These are phyloP conservation scores for Cairneyella variabilis DNA, from an alignment of 495 filamentous ascomycete genomes.

Conservation along the genomic window DNA sequence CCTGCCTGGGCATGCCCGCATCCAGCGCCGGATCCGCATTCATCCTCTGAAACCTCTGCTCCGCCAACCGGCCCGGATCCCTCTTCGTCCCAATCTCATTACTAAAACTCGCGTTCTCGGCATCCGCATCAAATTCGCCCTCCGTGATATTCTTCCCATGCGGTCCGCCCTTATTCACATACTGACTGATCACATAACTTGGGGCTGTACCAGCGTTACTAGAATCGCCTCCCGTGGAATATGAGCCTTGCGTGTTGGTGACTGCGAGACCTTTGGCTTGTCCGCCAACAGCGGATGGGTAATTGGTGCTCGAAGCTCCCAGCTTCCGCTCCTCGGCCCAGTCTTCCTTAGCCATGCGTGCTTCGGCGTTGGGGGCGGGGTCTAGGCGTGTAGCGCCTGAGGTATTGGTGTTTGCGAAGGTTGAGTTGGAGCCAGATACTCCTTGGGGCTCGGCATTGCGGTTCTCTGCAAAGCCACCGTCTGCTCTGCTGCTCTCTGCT, in stretches of 20 bases:
- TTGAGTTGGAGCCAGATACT: conserved; percentile 45
- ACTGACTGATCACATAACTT: conserved; percentile 40
- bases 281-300: conserved; percentile 47
- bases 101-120: conserved; percentile 56
- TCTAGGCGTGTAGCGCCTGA: conserved; percentile 47
- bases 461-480: conserved; percentile 51
- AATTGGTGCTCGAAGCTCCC: conserved; percentile 29
- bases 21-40: conserved; percentile 27
- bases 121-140: conserved; percentile 46
- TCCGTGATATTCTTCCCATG: conserved; percentile 54
- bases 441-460: conserved; percentile 44
- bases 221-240: conserved; percentile 14
- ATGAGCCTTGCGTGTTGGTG: conserved; percentile 27
- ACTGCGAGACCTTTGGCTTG: conserved; percentile 42
- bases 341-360: conserved; percentile 42
- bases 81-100: conserved; percentile 55
- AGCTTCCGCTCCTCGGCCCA: conserved; percentile 26
- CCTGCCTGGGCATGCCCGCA: conserved; percentile 36
- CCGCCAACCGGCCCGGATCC: conserved; percentile 58
- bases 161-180: conserved; percentile 33
- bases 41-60: conserved; percentile 42
- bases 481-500: conserved; percentile 50
- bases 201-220: conserved; percentile 32
- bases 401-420: conserved; percentile 53
- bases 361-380: conserved; percentile 43